Conservation (phyloP, 441 rosid species). For the Monsonia emarginata region DNA sequence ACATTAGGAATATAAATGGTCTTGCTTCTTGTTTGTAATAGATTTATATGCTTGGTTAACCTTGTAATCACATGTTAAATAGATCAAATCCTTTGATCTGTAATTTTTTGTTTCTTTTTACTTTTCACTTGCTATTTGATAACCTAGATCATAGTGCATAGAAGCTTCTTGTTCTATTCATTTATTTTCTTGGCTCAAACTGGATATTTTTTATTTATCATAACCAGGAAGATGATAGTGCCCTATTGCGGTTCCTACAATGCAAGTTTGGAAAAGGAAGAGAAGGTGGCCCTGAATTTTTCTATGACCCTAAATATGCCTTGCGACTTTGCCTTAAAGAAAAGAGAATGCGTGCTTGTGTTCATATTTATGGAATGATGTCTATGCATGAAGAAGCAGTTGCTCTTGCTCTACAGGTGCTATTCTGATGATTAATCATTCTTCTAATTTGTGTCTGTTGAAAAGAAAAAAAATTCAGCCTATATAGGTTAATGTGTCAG, state of each 20-base stretch:
- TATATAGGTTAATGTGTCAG: background rate
- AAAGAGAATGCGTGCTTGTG: conserved; percentile 93
- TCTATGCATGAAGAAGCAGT: conserved; percentile 99
- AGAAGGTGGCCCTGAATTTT: conserved; percentile 86
- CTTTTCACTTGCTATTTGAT: background rate
- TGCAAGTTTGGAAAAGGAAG: conserved; percentile 91
- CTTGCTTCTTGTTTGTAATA: background rate
- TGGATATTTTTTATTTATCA: conserved; percentile 11
- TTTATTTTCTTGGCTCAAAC: background rate
- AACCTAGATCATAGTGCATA: background rate
- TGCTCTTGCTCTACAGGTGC: conserved; percentile 97
- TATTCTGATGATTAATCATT: conserved; percentile 7
- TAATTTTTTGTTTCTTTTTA: background rate
- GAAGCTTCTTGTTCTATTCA: background rate
- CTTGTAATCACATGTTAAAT: background rate
- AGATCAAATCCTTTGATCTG: background rate
- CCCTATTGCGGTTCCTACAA: conserved; percentile 89
- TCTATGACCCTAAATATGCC: conserved; percentile 96
- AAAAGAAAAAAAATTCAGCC: background rate
- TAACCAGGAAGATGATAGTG: conserved; percentile 81
- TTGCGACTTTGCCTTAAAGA: conserved; percentile 95
- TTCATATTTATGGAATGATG: conserved; percentile 98
- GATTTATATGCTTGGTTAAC: background rate
- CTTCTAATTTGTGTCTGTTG: conserved; percentile 6
- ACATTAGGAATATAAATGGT: background rate